A percentile compares a stretch with the other conserved stretches of the same genome.
Evolutionary conservation across 257 asterid species (phyloP).

Genomic region (Penstemon newberryi): DNA sequence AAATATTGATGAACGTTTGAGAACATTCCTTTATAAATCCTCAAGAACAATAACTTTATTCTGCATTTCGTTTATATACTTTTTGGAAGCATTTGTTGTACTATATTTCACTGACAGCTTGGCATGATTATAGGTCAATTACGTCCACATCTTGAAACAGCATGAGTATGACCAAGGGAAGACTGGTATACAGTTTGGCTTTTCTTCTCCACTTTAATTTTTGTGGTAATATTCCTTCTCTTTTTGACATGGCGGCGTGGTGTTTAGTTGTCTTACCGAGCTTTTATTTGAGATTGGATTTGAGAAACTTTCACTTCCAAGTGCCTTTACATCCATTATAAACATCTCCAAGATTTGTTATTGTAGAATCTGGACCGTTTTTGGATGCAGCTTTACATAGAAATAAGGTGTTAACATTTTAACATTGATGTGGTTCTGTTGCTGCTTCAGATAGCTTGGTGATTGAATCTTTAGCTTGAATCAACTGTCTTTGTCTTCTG

Average conservation of each 20-base stretch:
- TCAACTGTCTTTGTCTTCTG: conserved; percentile 18
- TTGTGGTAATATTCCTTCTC: conserved; percentile 15
- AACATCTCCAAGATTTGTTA: conserved; percentile 31
- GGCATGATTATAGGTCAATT: conserved; percentile 60
- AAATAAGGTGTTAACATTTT: conserved; percentile 28
- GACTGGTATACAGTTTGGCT: conserved; percentile 90
- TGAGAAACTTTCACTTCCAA: conserved; percentile 20
- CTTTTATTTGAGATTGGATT: conserved; percentile 23
- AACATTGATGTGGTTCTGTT: conserved; percentile 3
- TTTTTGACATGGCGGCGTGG: conserved; percentile 19
- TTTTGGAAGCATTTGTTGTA: neutral
- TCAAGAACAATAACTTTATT: neutral
- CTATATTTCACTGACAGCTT: conserved; percentile 25
- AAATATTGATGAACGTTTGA: conserved; percentile 4
- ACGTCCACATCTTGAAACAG: conserved; percentile 75
- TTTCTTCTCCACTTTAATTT: conserved; percentile 66
- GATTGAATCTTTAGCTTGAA: conserved; percentile 3
- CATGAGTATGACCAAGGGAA: conserved; percentile 73
- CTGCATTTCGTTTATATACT: neutral
- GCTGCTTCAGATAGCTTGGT: conserved; percentile 25
- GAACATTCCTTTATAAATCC: neutral
- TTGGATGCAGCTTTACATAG: conserved; percentile 30
- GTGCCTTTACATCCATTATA: conserved; percentile 22
- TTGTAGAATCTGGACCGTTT: conserved; percentile 27
- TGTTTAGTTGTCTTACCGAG: conserved; percentile 3